These are phyloP conservation scores for Phyllosticta paracitricarpa DNA, from an alignment of 2,329 filamentous ascomycete species.

Conservation along the genomic window DNA sequence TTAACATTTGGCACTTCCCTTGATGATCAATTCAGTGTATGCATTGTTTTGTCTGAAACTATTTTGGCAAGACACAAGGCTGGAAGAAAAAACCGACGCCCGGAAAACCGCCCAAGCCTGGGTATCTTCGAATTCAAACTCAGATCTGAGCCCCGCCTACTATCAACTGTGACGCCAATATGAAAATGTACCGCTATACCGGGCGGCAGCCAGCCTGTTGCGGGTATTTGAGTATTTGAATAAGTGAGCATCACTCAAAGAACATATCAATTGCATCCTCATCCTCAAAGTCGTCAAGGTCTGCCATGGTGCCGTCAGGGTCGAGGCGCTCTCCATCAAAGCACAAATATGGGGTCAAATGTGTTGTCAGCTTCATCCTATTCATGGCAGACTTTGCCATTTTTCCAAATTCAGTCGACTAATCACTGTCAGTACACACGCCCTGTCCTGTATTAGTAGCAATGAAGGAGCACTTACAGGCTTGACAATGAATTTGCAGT, in stretches of 20 bases:
- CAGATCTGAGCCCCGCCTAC: background rate
- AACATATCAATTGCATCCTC: constrained; percentile 27
- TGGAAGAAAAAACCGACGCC: background rate
- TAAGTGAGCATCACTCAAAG: constrained; percentile 15
- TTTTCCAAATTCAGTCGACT: constrained; percentile 12
- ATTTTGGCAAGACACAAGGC: background rate
- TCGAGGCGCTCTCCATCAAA: constrained; percentile 29
- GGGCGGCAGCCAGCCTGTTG: background rate
- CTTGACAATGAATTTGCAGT: constrained; percentile 42
- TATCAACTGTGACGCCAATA: background rate
- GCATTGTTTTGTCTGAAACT: too few relatives aligned
- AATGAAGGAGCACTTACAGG: constrained; percentile 30
- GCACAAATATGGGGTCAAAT: constrained; percentile 20
- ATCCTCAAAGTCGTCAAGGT: constrained; percentile 26
- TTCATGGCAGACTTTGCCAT: constrained; percentile 22
- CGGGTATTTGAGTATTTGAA: background rate
- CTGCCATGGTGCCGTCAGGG: constrained; percentile 22
- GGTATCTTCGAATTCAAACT: background rate
- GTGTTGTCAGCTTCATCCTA: constrained; percentile 15
- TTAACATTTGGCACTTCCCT: background rate
- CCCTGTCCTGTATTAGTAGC: background rate
- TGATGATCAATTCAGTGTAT: too few relatives aligned
- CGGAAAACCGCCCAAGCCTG: background rate
- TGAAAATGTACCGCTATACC: background rate
- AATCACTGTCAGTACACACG: constrained; percentile 10